Percentiles rank a stretch among this genome's conserved stretches.
Conservation (phyloP, 2,329 filamentous ascomycete species). For the Diaporthe citri region DNA sequence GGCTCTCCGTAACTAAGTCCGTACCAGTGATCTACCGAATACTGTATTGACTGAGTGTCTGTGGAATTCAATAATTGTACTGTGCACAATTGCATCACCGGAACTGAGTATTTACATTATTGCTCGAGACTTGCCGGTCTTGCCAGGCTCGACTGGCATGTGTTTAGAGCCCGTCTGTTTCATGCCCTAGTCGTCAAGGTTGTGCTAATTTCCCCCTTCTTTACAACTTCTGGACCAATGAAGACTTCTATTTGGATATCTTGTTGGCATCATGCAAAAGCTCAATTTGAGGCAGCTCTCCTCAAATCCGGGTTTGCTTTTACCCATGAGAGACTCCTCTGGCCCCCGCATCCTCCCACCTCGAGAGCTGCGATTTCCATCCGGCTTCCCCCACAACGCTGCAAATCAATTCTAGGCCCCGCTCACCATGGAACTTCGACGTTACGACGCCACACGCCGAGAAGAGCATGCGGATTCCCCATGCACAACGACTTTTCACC, state of each 20-base stretch:
- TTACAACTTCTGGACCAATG: neutral
- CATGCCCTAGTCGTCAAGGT: neutral
- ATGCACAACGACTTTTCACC: neutral
- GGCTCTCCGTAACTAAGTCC: neutral
- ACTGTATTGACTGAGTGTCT: neutral
- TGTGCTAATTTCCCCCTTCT: neutral
- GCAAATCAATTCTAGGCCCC: conserved; percentile 1
- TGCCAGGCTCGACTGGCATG: neutral
- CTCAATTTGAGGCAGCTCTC: neutral
- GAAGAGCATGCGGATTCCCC: neutral
- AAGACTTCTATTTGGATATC: neutral
- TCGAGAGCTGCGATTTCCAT: neutral
- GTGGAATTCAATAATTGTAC: neutral
- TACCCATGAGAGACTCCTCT: neutral
- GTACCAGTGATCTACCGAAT: neutral
- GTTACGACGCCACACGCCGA: conserved; percentile 4
- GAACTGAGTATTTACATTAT: neutral
- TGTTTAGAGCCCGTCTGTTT: neutral
- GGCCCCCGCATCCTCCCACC: neutral
- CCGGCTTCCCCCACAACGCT: conserved; percentile 9
- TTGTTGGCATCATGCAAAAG: too few species aligned
- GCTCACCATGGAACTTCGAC: neutral
- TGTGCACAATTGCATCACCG: neutral
- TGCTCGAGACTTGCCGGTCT: neutral
- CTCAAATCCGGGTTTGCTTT: neutral